phyloP scores from a whole-genome alignment of 805 yeast species.

The Cyberlindnera maritima region DNA sequence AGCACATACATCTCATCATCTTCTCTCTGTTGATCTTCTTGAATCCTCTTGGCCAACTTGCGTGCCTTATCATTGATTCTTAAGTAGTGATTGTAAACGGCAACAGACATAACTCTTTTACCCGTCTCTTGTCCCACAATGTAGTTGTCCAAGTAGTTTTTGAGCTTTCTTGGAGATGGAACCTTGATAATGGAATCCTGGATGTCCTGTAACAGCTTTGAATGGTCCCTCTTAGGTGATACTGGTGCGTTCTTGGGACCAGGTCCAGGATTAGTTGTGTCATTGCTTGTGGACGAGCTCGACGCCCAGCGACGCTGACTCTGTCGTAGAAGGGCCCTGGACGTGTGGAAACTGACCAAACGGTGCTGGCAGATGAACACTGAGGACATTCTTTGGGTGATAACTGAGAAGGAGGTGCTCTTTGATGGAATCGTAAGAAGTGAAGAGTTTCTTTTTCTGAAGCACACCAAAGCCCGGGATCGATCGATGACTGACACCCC shows the following conservation, averaged over 20 bases:
- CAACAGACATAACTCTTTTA: slow-evolving; percentile 57
- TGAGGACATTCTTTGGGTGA: background rate
- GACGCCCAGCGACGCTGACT: background rate
- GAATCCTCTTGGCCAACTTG: slow-evolving; percentile 29
- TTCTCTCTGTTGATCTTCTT: slow-evolving; percentile 26
- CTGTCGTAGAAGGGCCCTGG: background rate
- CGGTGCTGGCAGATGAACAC: background rate
- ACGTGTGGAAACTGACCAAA: background rate
- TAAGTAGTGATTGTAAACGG: slow-evolving; percentile 56
- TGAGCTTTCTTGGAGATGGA: slow-evolving; percentile 48
- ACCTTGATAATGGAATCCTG: slow-evolving; percentile 27
- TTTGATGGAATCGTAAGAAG: too few relatives aligned
- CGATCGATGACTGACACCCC: too few relatives aligned
- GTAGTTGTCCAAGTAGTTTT: slow-evolving; percentile 45
- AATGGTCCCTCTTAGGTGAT: background rate
- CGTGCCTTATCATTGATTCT: slow-evolving; percentile 42
- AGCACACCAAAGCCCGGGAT: too few relatives aligned
- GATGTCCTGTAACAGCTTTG: slow-evolving; percentile 7
- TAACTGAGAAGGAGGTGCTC: background rate
- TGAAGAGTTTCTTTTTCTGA: too few relatives aligned
- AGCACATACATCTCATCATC: slow-evolving; percentile 29
- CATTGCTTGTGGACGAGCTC: background rate
- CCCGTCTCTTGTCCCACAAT: slow-evolving; percentile 56
- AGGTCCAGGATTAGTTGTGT: background rate
- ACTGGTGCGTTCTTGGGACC: background rate